These are phyloP conservation scores for Tolypocladium sp. DNA, from an alignment of 2,329 filamentous ascomycete species.

Conservation along the genomic window DNA sequence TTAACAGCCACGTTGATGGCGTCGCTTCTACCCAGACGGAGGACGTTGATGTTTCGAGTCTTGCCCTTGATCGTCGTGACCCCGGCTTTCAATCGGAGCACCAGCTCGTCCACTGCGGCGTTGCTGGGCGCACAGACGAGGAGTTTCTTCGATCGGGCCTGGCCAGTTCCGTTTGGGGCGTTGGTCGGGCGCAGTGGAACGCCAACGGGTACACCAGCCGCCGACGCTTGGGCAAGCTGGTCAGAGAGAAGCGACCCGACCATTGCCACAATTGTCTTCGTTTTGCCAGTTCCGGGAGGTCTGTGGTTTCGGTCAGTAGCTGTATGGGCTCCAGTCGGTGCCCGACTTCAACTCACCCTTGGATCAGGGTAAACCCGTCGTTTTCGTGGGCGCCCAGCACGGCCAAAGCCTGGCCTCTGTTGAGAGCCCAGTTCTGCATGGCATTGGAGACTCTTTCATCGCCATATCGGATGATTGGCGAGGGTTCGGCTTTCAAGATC, in stretches of 20 bases:
- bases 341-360: constrained; percentile 51
- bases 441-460: constrained; percentile 62
- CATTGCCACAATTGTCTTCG: constrained; percentile 95
- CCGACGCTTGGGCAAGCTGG: constrained; percentile 22
- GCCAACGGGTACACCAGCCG: constrained; percentile 21
- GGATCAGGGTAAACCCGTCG: constrained; percentile 92
- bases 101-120: constrained; percentile 91
- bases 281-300: constrained; percentile 94
- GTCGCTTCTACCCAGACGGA: constrained; percentile 84
- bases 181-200: constrained; percentile 18
- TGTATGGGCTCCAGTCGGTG: not conserved
- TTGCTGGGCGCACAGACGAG: constrained; percentile 98
- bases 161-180: constrained; percentile 11
- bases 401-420: constrained; percentile 81
- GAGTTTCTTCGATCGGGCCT: constrained; percentile 60
- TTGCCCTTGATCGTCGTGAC: constrained; percentile 69
- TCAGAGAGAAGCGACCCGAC: constrained; percentile 65
- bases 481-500: constrained; percentile 81
- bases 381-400: constrained; percentile 90
- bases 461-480: constrained; percentile 73
- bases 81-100: constrained; percentile 82
- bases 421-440: constrained; percentile 72
- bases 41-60: constrained; percentile 69
- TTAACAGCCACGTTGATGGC: constrained; percentile 83
- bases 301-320: constrained; percentile 32